Evolutionary conservation across 192 early-diverging fungal species (phyloP).

Genomic region (Paraglomus brasilianum): DNA sequence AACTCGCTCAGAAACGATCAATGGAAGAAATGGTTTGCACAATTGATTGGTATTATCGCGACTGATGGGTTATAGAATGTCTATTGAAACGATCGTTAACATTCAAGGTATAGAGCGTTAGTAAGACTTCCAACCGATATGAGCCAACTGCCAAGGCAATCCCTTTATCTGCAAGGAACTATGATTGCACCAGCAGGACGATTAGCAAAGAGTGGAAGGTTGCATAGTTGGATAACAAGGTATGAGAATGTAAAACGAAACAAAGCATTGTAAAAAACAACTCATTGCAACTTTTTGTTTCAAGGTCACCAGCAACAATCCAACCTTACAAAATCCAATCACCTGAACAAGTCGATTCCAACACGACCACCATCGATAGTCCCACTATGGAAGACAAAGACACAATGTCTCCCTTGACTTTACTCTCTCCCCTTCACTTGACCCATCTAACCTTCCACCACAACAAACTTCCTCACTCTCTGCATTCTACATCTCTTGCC

Average conservation of each 20-base stretch:
- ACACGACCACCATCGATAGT: background rate
- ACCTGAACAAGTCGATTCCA: background rate
- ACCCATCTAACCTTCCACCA: background rate
- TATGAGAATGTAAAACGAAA: background rate
- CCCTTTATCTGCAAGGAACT: slow-evolving; percentile 3
- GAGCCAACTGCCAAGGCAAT: background rate
- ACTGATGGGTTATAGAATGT: background rate
- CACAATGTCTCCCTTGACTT: background rate
- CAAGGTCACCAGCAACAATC: too few species aligned
- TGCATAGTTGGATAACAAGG: slow-evolving; percentile 8
- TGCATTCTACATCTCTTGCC: background rate
- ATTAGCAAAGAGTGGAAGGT: background rate
- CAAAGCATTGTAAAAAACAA: too few species aligned
- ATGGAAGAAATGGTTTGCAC: slow-evolving; percentile 2
- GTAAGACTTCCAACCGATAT: background rate
- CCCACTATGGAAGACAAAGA: background rate
- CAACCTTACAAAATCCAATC: too few species aligned
- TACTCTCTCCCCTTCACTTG: background rate
- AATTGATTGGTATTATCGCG: background rate
- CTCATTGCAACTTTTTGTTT: too few species aligned
- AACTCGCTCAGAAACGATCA: background rate
- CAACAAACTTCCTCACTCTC: background rate
- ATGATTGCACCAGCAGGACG: background rate
- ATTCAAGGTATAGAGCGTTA: background rate
- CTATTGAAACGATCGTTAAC: too few species aligned